Evolutionary conservation across 768 basidiomycete species (phyloP).

Genomic region (Kwoniella mangroviensis): DNA sequence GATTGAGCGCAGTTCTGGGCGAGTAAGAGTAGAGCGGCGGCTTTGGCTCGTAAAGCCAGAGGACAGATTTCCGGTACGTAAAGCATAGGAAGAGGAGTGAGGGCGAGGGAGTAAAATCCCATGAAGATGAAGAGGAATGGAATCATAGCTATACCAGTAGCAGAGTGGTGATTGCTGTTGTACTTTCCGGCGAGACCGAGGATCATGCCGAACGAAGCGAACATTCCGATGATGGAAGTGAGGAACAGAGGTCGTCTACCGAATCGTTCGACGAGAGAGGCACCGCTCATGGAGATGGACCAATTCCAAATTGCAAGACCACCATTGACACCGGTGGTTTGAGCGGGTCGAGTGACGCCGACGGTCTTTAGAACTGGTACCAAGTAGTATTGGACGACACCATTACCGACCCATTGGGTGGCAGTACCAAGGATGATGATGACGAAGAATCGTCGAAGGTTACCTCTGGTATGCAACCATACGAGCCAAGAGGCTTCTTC

Average conservation of each 20-base stretch:
- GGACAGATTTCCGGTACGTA: constrained; percentile 35
- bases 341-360: constrained; percentile 43
- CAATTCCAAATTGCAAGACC: constrained; percentile 42
- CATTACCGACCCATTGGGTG: constrained; percentile 39
- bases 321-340: constrained; percentile 51
- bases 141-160: constrained; percentile 37
- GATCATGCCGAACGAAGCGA: constrained; percentile 29
- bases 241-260: constrained; percentile 61
- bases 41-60: constrained; percentile 25
- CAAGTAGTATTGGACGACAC: constrained; percentile 45
- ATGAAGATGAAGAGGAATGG: constrained; percentile 34
- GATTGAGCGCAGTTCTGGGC: constrained; percentile 25
- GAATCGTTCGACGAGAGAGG: constrained; percentile 28
- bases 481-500: constrained; percentile 19
- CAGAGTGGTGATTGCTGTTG: constrained; percentile 29
- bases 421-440: constrained; percentile 32
- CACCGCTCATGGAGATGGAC: constrained; percentile 51
- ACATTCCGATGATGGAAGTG: constrained; percentile 34
- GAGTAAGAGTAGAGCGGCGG: constrained; percentile 17
- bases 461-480: constrained; percentile 35
- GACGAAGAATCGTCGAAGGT: constrained; percentile 36
- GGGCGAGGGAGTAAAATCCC: constrained; percentile 32
- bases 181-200: constrained; percentile 39
- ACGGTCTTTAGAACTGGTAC: constrained; percentile 42
- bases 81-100: constrained; percentile 28